Evolutionary conservation across 1,139 yeast species (phyloP).

Genomic region (Diutina sp.): DNA sequence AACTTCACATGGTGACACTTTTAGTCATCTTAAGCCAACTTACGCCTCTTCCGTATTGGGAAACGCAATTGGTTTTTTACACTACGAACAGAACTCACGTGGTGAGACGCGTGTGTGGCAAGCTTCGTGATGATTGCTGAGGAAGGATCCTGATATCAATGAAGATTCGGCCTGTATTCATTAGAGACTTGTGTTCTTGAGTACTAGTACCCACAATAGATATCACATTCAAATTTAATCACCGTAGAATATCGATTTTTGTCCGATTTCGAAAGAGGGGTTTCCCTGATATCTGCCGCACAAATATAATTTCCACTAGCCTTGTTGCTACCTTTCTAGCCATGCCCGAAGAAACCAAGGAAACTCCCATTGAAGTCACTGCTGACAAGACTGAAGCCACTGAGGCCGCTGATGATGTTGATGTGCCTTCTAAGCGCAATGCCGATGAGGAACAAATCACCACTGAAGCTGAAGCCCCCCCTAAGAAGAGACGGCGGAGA

Average conservation of each 20-base stretch:
- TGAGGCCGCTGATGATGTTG: background rate
- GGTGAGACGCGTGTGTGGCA: background rate
- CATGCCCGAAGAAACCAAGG: constrained; percentile 1
- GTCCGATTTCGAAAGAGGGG: background rate
- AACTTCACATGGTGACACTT: too few species aligned
- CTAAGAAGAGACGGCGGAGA: constrained; percentile 33
- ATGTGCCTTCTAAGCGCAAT: background rate
- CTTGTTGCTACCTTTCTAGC: background rate
- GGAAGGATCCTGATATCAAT: background rate
- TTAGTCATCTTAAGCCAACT: background rate
- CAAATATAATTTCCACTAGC: background rate
- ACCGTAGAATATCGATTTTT: background rate
- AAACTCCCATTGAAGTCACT: background rate
- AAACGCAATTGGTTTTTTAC: background rate
- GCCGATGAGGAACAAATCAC: constrained; percentile 1
- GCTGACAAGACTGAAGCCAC: background rate
- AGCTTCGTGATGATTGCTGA: background rate
- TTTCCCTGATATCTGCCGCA: background rate
- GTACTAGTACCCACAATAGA: too few species aligned
- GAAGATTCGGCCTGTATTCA: too few species aligned
- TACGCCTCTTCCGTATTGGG: background rate
- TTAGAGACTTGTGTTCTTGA: too few species aligned
- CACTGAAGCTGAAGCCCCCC: constrained; percentile 10
- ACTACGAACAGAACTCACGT: background rate
- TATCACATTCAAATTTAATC: too few species aligned